Conservation (phyloP, 805 yeast genomes). For the Metschnikowia shivogae region DNA sequence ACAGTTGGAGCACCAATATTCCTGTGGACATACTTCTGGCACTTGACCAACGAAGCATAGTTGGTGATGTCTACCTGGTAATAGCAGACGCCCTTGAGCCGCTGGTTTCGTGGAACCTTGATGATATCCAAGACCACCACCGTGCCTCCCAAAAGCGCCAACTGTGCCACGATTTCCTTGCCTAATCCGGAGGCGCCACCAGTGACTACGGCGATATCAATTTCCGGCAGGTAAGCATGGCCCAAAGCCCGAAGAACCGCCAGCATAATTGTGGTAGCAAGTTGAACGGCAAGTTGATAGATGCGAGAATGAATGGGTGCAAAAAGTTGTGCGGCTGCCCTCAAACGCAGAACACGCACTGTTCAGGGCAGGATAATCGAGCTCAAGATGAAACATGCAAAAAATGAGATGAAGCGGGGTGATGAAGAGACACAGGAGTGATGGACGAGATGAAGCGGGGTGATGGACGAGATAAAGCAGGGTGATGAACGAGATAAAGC, state of each 20-base stretch:
- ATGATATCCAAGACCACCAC: constrained; percentile 66
- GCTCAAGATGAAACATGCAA: too few relatives aligned
- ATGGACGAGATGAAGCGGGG: too few relatives aligned
- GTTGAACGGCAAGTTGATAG: neutral
- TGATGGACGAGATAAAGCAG: too few relatives aligned
- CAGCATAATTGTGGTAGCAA: neutral
- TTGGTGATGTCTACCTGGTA: constrained; percentile 69
- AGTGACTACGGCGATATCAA: constrained; percentile 69
- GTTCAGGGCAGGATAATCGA: too few relatives aligned
- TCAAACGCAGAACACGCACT: too few relatives aligned
- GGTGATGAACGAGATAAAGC: too few relatives aligned
- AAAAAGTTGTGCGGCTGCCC: neutral
- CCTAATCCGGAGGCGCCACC: constrained; percentile 89
- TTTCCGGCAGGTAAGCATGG: constrained; percentile 45
- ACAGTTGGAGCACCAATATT: constrained; percentile 60
- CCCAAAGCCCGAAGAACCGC: constrained; percentile 37
- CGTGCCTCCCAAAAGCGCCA: constrained; percentile 41
- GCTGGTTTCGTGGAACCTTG: constrained; percentile 34
- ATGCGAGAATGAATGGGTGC: neutral
- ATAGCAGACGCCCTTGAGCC: constrained; percentile 45
- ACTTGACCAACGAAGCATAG: constrained; percentile 37
- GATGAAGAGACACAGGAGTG: too few relatives aligned
- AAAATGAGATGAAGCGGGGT: too few relatives aligned
- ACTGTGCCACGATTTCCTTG: constrained; percentile 46
- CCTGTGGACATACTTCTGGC: constrained; percentile 38